Conservation (phyloP, 805 yeast species). For the Jamesozyma jinghongensis region DNA sequence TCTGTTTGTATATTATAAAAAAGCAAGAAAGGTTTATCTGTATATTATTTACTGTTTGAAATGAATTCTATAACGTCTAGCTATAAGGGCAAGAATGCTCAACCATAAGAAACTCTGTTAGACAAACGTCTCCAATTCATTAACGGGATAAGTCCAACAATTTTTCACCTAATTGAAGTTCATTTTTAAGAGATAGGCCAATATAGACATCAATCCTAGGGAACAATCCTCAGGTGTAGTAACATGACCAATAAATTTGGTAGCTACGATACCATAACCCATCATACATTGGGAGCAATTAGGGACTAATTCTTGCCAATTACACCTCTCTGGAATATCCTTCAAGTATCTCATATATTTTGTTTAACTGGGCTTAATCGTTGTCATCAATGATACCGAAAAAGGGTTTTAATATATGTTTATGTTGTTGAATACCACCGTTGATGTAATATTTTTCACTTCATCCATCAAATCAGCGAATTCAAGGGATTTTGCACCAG, state of each 20-base stretch:
- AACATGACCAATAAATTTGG: constrained; percentile 27
- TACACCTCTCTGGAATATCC: constrained; percentile 42
- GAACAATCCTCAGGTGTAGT: constrained; percentile 18
- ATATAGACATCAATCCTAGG: constrained; percentile 57
- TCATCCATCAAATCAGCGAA: constrained; percentile 42
- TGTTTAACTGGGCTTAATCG: constrained; percentile 40
- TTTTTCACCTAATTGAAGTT: background rate
- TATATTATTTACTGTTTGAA: no score
- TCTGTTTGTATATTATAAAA: no score
- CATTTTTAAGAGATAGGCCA: background rate
- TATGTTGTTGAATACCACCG: constrained; percentile 49
- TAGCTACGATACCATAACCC: constrained; percentile 58
- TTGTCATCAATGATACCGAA: constrained; percentile 36
- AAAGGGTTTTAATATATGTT: constrained; percentile 37
- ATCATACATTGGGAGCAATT: constrained; percentile 68
- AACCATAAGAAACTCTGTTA: no score
- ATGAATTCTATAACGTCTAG: no score
- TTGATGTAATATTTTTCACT: constrained; percentile 41
- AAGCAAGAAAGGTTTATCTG: no score
- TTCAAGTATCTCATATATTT: constrained; percentile 54
- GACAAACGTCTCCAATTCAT: background rate
- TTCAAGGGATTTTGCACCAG: constrained; percentile 53
- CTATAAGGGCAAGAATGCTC: no score
- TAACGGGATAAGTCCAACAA: background rate
- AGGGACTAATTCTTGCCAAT: constrained; percentile 56